Conservation (phyloP, 352 stramenopile genomes). For the Phytophthora agathidicida region DNA sequence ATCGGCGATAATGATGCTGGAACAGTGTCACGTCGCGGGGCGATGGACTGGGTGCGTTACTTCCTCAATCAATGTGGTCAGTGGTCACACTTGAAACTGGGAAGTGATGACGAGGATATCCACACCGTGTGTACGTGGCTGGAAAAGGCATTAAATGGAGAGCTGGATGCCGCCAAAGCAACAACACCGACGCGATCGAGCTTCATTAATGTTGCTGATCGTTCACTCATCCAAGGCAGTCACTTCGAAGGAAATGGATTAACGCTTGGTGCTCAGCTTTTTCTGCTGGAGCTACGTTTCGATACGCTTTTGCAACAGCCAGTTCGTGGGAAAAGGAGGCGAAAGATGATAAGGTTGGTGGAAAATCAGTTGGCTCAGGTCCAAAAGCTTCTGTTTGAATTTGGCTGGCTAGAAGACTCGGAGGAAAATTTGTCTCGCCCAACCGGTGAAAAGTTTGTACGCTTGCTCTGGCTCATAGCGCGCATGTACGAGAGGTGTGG, state of each 20-base stretch:
- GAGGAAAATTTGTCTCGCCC: conserved; percentile 12
- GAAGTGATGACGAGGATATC: conserved; percentile 37
- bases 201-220: conserved; percentile 25
- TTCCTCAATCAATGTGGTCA: conserved; percentile 71
- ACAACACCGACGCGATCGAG: conserved; percentile 5
- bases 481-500: conserved; percentile 52
- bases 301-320: conserved; percentile 47
- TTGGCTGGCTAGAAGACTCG: conserved; percentile 44
- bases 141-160: conserved; percentile 53
- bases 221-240: conserved; percentile 27
- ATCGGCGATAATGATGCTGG: conserved; percentile 4
- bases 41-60: conserved; percentile 33
- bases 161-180: conserved; percentile 24
- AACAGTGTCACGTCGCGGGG: background rate
- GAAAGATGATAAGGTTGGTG: conserved; percentile 31
- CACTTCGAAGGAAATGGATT: conserved; percentile 40
- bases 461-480: conserved; percentile 67
- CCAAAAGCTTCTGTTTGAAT: conserved; percentile 50
- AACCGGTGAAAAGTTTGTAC: conserved; percentile 25
- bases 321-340: conserved; percentile 22
- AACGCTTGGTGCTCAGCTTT: conserved; percentile 44
- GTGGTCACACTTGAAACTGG: conserved; percentile 54
- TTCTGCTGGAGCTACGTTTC: conserved; percentile 68
- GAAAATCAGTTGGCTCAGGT: conserved; percentile 32
- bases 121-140: conserved; percentile 60